Conservation (phyloP, 768 basidiomycete genomes). For the Phylloporus sp. region DNA sequence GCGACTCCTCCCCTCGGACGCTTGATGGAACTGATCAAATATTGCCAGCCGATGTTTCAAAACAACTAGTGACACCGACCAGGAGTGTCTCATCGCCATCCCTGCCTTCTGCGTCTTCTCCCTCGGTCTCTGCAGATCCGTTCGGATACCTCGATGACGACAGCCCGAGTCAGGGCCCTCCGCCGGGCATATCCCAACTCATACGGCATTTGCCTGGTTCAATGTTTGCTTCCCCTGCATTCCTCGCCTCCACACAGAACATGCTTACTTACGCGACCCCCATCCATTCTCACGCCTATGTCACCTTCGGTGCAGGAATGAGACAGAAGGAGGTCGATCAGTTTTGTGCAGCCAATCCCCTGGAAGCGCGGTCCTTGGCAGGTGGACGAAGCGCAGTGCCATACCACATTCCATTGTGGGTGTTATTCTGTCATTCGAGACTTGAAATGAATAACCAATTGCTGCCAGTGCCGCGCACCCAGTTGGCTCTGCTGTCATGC, state of each 20-base stretch:
- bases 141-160: constrained; percentile 55
- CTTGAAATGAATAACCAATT: constrained; percentile 8
- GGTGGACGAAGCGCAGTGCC: constrained; percentile 57
- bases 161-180: constrained; percentile 27
- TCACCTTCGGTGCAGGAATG: constrained; percentile 85
- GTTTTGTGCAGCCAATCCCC: constrained; percentile 63
- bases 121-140: constrained; percentile 41
- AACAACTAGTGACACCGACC: background rate
- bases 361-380: constrained; percentile 53
- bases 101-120: constrained; percentile 4
- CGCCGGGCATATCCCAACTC: constrained; percentile 16
- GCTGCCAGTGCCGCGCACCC: constrained; percentile 69
- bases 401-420: constrained; percentile 79
- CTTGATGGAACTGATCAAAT: background rate
- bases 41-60: background rate
- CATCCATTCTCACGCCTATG: constrained; percentile 67
- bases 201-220: constrained; percentile 25
- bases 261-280: constrained; percentile 52
- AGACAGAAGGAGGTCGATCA: constrained; percentile 81
- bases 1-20: background rate
- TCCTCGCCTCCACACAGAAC: constrained; percentile 35
- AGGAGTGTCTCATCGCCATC: background rate
- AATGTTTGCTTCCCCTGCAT: constrained; percentile 32
- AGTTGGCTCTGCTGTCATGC: constrained; percentile 74
- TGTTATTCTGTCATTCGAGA: constrained; percentile 11